phyloP scores from a whole-genome alignment of 495 filamentous ascomycete genomes.

The Sordaria brevicollis region DNA sequence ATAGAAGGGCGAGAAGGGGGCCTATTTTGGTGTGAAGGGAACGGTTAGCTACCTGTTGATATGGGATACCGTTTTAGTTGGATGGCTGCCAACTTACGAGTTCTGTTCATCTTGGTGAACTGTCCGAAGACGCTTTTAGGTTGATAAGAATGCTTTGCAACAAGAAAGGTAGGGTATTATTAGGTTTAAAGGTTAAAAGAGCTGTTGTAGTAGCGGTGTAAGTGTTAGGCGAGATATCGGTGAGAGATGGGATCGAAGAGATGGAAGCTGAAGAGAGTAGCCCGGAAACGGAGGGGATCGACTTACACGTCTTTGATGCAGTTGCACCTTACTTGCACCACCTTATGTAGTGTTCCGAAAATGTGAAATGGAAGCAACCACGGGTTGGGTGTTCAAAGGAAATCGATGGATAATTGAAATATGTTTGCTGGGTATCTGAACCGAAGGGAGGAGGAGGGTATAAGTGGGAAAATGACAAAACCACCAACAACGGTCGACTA shows the following conservation, averaged over 20 bases:
- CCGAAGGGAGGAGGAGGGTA: not conserved
- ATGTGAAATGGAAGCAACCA: not conserved
- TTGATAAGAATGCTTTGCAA: not conserved
- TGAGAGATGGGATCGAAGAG: not conserved
- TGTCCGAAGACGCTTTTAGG: not conserved
- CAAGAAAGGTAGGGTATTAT: not conserved
- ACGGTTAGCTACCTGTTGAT: not conserved
- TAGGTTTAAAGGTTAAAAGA: not conserved
- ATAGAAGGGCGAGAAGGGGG: constrained; percentile 32
- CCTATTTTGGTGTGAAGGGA: constrained; percentile 11
- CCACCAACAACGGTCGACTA: not conserved
- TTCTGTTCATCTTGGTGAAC: constrained; percentile 8
- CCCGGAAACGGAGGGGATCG: not conserved
- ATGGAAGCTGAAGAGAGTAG: not conserved
- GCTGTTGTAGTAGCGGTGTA: not conserved
- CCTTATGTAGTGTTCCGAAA: not conserved
- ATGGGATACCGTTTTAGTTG: not conserved
- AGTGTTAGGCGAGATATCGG: not conserved
- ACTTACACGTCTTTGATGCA: not conserved
- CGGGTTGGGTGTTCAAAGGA: not conserved
- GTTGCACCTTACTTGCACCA: not conserved
- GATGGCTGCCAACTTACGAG: constrained; percentile 4
- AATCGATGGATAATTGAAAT: not conserved
- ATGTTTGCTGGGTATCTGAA: not conserved
- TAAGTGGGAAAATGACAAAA: not conserved